Evolutionary conservation across 139 green algal species (phyloP), one percentile per base, ranked within the genome.

Genomic region (Trebouxia sp.): DNA sequence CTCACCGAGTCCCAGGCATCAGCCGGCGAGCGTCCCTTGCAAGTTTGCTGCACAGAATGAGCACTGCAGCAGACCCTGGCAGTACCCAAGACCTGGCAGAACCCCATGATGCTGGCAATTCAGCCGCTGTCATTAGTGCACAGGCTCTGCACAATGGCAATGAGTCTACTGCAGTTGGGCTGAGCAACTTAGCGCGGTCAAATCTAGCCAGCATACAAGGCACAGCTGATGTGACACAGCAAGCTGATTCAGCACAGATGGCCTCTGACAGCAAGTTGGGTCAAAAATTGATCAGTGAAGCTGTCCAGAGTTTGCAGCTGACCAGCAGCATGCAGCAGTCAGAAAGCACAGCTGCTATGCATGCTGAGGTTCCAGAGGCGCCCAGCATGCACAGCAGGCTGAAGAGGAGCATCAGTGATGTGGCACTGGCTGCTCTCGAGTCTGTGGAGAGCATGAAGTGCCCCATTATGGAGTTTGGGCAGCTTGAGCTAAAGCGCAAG

Each of bases 401-500:
- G 24, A 69, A 69, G 10, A 69, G 62, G 11, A 72, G 32, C 32
- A 35, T 72, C 32, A 72, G 62, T 43, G 35, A 72, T 45, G 62
- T 35, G 42, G 62, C 62, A n/a, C 5, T 41, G 62, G 32, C 42
- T 11, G 62, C 62, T 0, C 15, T 72, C 1, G 35, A 72, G 15
- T 35, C 35, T 72, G 62, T 72, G 4, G 38, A 72, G 17, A 51
- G 22, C 42, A 77, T 41, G 28, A 47, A 53, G 48, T 83, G 58
- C 39, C 53, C 69, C 12, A 53, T 77, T n/a, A 77, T 77, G 22
- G 22, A 14, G n/a, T 77, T 32, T 41, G 39, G 28, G 4, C 51
- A 66, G 15, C 72, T 76, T 70, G 30, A 47, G 39, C 42, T 84
- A 24, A 80, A 84, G 70, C 47, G 78, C 30, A 55, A 70, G 70